Percentiles rank a stretch among this genome's conserved stretches.
These are phyloP conservation scores for Alternaria gaisen DNA, from an alignment of 2,329 filamentous ascomycete genomes.

Conservation along the genomic window DNA sequence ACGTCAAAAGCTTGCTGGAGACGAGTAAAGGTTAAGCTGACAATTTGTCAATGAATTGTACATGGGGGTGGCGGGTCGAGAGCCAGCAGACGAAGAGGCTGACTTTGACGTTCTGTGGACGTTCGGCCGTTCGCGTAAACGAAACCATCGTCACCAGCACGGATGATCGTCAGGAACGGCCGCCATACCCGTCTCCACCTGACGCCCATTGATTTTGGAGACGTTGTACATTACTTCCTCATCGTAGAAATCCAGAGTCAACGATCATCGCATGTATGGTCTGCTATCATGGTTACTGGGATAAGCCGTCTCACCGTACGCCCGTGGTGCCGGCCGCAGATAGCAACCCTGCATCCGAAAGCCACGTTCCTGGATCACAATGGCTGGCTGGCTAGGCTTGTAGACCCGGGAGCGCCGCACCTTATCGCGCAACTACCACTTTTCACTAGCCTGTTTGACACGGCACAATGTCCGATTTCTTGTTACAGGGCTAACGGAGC, in stretches of 20 bases:
- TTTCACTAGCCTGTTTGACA: slow-evolving; percentile 12
- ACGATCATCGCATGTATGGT: background rate
- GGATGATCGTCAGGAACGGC: slow-evolving; percentile 14
- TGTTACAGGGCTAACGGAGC: slow-evolving; percentile 6
- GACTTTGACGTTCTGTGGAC: background rate
- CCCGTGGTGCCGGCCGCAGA: background rate
- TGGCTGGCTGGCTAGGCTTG: slow-evolving; percentile 11
- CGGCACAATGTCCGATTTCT: slow-evolving; percentile 3
- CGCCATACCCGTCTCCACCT: slow-evolving; percentile 9
- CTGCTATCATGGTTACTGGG: background rate
- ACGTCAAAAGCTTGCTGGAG: background rate
- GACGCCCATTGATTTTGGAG: background rate
- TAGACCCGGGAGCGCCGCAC: slow-evolving; percentile 16
- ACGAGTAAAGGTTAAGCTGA: background rate
- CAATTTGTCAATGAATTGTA: slow-evolving; percentile 3
- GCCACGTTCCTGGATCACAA: slow-evolving; percentile 12
- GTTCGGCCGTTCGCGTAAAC: slow-evolving; percentile 6
- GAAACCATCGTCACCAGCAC: background rate
- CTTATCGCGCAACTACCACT: slow-evolving; percentile 12
- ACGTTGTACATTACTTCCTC: background rate
- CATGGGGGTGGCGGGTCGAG: background rate
- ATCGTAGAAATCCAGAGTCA: background rate
- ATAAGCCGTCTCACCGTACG: background rate
- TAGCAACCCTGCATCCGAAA: slow-evolving; percentile 11
- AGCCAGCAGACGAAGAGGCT: background rate